Base-by-base conservation (phyloP, 441 rosid species). In the Erysimum cheiri region DNA sequence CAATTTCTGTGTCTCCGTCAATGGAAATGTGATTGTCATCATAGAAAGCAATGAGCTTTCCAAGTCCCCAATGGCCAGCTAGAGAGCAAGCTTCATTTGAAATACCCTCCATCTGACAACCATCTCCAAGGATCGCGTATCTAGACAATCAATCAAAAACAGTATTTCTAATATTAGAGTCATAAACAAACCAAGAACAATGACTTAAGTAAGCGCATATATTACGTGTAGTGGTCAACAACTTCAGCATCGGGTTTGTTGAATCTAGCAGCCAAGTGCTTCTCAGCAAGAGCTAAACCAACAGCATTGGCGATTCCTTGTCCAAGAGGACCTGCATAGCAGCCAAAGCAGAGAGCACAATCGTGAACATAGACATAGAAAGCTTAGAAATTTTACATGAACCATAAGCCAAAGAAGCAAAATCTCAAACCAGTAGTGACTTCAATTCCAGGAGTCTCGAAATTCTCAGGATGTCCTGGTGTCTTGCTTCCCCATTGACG, bases 391-490 rank as follows among this genome's bases (percentile, higher is more conserved):
- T 2, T 49, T 49, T 28, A 52, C 58, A 39, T 33, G 17, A 59
- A 33, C 24, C 62, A 64, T 14, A 60, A 53, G 64, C 32, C 2
- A 49, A 49, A 60, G 8, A 53, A 26, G 6, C 44, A 40, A 39
- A 54, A 31, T 28, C 52, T 24, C 92, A 61, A 71, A 96, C 99
- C 99, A 73, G 99, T 96, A n/a, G 99, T 96, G 68, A 96, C 99
- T 84, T 96, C 99, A 68, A 96, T 81, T 24, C 98, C 99, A 56
- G 88, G 94, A 46, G 98, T 96, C 88, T 93, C 99, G 62, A 93
- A 96, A 79, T 96, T 96, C 90, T 96, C 99, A 7, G 99, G 99
- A 77, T 96, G 99, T 67, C 98, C 98, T 12, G 99, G 99, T 6
- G 98, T 96, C 54, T 6, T 89, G 85, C 99, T 96, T 79, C 82